Evolutionary conservation across 2,329 filamentous ascomycete species (phyloP).

Genomic region (Waltergamsia citrina): DNA sequence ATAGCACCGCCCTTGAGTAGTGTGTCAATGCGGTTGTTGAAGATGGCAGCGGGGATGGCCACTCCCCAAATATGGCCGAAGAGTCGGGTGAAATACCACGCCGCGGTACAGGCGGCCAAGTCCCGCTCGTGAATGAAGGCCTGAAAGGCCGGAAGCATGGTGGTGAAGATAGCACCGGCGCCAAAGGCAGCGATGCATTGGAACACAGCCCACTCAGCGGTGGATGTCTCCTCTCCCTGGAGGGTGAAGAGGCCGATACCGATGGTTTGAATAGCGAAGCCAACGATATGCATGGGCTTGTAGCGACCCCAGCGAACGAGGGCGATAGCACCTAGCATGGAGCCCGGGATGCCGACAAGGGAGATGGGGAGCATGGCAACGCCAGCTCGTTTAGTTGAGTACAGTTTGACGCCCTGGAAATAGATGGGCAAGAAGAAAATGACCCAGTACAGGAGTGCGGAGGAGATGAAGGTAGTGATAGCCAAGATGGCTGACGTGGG

Average conservation of each 20-base stretch:
- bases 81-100: constrained; percentile 31
- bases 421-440: constrained; percentile 34
- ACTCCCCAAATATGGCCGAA: constrained; percentile 36
- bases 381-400: constrained; percentile 20
- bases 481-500: constrained; percentile 12
- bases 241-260: constrained; percentile 30
- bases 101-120: constrained; percentile 21
- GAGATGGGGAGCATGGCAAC: constrained; percentile 20
- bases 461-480: constrained; percentile 12
- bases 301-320: constrained; percentile 22
- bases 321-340: constrained; percentile 14
- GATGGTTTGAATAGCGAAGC: constrained; percentile 25
- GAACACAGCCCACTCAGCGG: constrained; percentile 26
- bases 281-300: constrained; percentile 21
- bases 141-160: constrained; percentile 32
- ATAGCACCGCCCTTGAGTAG: constrained; percentile 10
- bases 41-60: constrained; percentile 31
- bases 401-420: constrained; percentile 29
- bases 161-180: constrained; percentile 29
- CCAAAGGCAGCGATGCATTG: constrained; percentile 29
- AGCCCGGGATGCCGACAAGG: constrained; percentile 16
- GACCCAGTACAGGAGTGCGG: constrained; percentile 19
- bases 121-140: constrained; percentile 23
- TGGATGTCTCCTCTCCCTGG: constrained; percentile 19
- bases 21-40: constrained; percentile 14